A percentile compares a stretch with the other conserved stretches of the same genome.
Evolutionary conservation across 148 eudicot species (phyloP).

Genomic region (Pharnaceum exiguum): DNA sequence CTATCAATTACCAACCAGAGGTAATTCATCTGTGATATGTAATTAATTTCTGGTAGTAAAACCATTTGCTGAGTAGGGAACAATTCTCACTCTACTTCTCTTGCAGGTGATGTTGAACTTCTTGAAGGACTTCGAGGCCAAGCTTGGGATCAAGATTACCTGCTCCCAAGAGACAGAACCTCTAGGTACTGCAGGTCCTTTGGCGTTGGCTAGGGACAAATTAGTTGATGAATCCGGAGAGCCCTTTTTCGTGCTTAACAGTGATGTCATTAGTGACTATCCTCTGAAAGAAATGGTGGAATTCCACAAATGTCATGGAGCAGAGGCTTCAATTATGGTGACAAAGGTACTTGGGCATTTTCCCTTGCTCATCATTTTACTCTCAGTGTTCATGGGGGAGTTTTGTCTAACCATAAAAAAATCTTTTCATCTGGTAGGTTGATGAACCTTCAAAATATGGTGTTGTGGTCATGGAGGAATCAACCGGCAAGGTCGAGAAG

Average conservation of each 20-base stretch:
- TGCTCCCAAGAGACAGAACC: constrained; percentile 97
- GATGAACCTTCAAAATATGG: constrained; percentile 97
- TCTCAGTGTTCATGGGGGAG: neutral
- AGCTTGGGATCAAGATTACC: constrained; percentile 77
- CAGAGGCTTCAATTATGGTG: constrained; percentile 95
- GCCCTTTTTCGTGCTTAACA: constrained; percentile 89
- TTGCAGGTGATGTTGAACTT: constrained; percentile 85
- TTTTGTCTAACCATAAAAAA: neutral
- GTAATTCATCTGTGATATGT: constrained; percentile 26
- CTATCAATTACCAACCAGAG: constrained; percentile 98
- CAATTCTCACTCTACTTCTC: neutral
- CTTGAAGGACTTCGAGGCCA: constrained; percentile 81
- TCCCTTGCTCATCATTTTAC: neutral
- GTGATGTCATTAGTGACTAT: constrained; percentile 93
- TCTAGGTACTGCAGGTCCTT: constrained; percentile 94
- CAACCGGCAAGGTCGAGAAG: constrained; percentile 74
- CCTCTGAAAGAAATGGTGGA: constrained; percentile 78
- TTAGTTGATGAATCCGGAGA: constrained; percentile 71
- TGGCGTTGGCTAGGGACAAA: constrained; percentile 90
- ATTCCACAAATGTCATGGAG: constrained; percentile 87
- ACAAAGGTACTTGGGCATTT: constrained; percentile 56
- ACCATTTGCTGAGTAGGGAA: neutral
- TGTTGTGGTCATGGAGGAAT: constrained; percentile 84
- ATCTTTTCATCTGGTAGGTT: constrained; percentile 42
- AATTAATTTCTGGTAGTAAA: neutral